phyloP scores from a whole-genome alignment of 2,329 filamentous ascomycete genomes.

The Bipolaris oryzae region DNA sequence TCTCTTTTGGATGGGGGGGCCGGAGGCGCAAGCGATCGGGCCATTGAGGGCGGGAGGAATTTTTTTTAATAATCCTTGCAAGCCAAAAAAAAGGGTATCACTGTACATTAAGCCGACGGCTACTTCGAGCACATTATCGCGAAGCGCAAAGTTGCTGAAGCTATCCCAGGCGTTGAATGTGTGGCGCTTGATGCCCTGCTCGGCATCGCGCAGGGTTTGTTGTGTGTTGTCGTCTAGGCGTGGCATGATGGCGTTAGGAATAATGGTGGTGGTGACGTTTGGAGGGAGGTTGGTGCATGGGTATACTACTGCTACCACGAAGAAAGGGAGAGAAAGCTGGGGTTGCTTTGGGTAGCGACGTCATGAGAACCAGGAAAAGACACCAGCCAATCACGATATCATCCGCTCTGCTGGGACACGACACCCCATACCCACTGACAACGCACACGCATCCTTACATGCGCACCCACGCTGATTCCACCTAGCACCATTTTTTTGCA shows the following conservation, averaged over 20 bases:
- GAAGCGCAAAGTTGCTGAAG: slow-evolving; percentile 74
- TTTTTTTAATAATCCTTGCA: background rate
- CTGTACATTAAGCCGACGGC: slow-evolving; percentile 73
- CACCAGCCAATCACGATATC: background rate
- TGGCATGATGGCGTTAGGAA: slow-evolving; percentile 28
- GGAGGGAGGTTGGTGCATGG: background rate
- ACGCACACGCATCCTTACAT: background rate
- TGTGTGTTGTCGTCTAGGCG: slow-evolving; percentile 40
- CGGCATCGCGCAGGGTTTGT: slow-evolving; percentile 56
- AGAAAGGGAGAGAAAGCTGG: background rate
- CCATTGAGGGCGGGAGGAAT: background rate
- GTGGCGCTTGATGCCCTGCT: slow-evolving; percentile 51
- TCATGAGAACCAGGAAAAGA: slow-evolving; percentile 3
- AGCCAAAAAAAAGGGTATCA: background rate
- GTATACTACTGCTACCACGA: background rate
- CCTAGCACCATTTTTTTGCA: background rate
- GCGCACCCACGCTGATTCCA: background rate
- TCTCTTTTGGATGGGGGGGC: no score
- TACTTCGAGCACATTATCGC: slow-evolving; percentile 77
- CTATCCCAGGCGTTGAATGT: slow-evolving; percentile 63
- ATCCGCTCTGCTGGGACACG: background rate
- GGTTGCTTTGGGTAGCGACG: background rate
- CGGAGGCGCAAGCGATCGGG: no score
- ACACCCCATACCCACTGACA: background rate
- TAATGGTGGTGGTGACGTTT: background rate